Evolutionary conservation across 306 rosid genomes (phyloP), one percentile per base, ranked within the genome.

Genomic region (Quercus parvula): DNA sequence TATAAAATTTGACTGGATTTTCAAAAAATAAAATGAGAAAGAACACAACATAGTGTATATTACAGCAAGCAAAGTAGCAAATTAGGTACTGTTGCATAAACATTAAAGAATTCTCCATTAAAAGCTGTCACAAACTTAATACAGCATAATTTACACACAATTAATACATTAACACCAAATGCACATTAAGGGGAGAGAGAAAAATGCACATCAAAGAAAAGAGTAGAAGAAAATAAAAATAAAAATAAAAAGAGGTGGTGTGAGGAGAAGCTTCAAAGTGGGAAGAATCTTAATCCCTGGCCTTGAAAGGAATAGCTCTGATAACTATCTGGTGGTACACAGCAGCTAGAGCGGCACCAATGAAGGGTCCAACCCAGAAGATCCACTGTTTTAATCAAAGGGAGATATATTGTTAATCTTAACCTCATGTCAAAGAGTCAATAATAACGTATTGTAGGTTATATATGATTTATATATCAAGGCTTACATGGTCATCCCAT

Each of bases 361-460:
- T 81, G 87, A 94, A 94, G 10, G 98, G 98, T 81, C 97, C 98
- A 59, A 94, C 92, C 97, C 98, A 94, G 90, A 94, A 94, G 75
- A 94, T 92, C 97, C 98, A 92, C 98, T 94, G 89, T 4, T 35
- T 56, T 7, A 67, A 46, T 22, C 75, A 71, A 56, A 77, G 4
- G 54, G 20, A 49, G 33, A 75, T 27, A 5, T 20, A 59, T 61
- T 68, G 19, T n/a, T 4, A 24, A 81, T 70, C 77, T 80, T 77
- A 78, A 22, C 57, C 68, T 3, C 17, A 55, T 71, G 46, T 41
- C 46, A 41, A 41, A 41, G 46, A 41, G 46, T 8, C 11, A 41
- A 41, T 41, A 41, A 7, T 38, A 28, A 52, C 35, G 13, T n/a
- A 46, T 11, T 1, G 14, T 46, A 5, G 2, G 17, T 19, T 44